These are phyloP conservation scores for Penicillium oxalicum DNA, from an alignment of 2,329 filamentous ascomycete species.

Conservation along the genomic window DNA sequence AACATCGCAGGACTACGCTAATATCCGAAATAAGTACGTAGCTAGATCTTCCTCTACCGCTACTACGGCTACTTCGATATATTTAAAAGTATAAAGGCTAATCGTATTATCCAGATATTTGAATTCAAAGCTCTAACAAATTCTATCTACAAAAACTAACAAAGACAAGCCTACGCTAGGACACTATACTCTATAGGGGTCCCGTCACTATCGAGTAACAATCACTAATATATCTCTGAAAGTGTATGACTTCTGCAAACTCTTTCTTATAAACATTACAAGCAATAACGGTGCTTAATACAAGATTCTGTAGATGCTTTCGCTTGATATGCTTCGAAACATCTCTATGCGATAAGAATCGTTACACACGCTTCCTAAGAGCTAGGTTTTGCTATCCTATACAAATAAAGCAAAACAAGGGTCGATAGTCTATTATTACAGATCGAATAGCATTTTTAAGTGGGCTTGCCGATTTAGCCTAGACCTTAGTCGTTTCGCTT, in stretches of 20 bases:
- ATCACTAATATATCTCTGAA: constrained; percentile 2
- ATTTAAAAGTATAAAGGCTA: not conserved
- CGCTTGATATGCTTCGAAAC: constrained; percentile 7
- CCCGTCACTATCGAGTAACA: not conserved
- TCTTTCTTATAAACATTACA: constrained; percentile 4
- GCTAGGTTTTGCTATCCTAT: constrained; percentile 2
- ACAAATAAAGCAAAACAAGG: constrained; percentile 7
- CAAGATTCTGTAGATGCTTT: constrained; percentile 7
- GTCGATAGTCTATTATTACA: constrained; percentile 3
- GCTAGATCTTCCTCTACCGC: not conserved
- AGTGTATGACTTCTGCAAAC: constrained; percentile 2
- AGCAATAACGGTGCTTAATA: not conserved
- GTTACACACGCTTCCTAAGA: constrained; percentile 4
- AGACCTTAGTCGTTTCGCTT: not conserved
- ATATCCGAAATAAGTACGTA: not conserved
- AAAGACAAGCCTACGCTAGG: not conserved
- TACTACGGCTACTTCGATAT: not conserved
- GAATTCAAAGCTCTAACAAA: not conserved
- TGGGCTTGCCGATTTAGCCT: not conserved
- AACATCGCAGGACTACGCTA: not conserved
- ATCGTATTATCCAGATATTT: not conserved
- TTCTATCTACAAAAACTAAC: not conserved
- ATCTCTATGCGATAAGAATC: constrained; percentile 4
- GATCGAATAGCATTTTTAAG: constrained; percentile 5
- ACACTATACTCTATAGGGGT: not conserved